A percentile compares a stretch with the other conserved stretches of the same genome.
phyloP scores from a whole-genome alignment of 257 asterid genomes.

The Echites panduratus region DNA sequence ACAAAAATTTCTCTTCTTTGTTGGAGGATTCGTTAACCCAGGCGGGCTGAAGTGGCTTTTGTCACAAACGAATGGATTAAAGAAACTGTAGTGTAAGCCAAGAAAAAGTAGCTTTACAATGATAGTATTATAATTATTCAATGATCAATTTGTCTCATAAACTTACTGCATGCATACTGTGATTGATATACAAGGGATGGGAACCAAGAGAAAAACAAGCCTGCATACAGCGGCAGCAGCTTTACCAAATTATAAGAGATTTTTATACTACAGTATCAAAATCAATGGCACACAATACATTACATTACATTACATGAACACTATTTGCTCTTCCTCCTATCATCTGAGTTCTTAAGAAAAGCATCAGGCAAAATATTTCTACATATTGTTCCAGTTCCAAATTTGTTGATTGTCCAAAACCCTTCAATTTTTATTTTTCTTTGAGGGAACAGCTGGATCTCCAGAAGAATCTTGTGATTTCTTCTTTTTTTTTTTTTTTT shows the following conservation, averaged over 20 bases:
- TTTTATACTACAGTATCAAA: not conserved
- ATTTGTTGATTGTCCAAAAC: not conserved
- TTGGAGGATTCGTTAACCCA: no score
- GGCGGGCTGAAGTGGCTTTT: not conserved
- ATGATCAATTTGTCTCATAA: not conserved
- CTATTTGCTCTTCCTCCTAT: not conserved
- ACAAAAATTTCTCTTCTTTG: no score
- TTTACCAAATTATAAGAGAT: no score
- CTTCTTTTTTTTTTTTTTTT: not conserved
- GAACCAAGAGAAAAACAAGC: not conserved
- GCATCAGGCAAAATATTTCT: not conserved
- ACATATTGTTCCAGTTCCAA: not conserved
- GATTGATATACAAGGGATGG: not conserved
- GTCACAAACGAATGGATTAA: not conserved
- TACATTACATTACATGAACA: no score
- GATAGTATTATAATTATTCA: not conserved
- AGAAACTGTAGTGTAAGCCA: not conserved
- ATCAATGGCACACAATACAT: no score
- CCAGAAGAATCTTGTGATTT: constrained; percentile 10
- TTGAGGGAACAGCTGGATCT: not conserved
- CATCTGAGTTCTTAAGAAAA: not conserved
- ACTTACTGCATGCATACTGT: not conserved
- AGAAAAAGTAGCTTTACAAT: no score
- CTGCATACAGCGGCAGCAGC: not conserved
- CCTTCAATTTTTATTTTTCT: no score